Conservation (phyloP, 768 basidiomycete species). For the Leccinum variicolor region DNA sequence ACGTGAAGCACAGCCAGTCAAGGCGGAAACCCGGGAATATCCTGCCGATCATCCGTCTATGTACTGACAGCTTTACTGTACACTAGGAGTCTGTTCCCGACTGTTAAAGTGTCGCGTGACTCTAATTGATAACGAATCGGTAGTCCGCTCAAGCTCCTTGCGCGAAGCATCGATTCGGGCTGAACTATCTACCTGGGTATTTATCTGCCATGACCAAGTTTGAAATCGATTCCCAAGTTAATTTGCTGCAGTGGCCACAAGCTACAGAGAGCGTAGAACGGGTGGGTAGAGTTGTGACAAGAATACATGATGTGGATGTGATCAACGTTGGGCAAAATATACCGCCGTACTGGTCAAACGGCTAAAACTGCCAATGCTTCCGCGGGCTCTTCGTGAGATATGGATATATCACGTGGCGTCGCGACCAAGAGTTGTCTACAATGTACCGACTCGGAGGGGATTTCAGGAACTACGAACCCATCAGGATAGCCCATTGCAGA, state of each 20-base stretch:
- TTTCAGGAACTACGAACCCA: constrained; percentile 29
- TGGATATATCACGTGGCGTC: constrained; percentile 24
- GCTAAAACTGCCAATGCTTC: constrained; percentile 18
- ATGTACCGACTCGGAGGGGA: constrained; percentile 15
- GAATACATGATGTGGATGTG: neutral
- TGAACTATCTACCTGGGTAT: neutral
- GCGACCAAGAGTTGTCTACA: constrained; percentile 26
- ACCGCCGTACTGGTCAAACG: constrained; percentile 4
- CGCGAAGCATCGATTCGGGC: neutral
- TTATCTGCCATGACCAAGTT: neutral
- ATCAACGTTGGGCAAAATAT: neutral
- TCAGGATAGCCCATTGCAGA: constrained; percentile 45
- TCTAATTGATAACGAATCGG: neutral
- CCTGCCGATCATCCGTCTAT: neutral
- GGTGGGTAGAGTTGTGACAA: neutral
- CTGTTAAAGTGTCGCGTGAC: neutral
- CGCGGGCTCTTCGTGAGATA: constrained; percentile 20
- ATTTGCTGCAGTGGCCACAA: neutral
- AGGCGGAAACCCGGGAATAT: neutral
- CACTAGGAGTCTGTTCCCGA: neutral
- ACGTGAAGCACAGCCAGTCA: neutral
- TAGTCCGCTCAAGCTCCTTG: neutral
- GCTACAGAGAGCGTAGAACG: neutral
- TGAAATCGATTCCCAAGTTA: neutral
- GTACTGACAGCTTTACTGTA: neutral